These are phyloP conservation scores for Sequoia sempervirens DNA, from an alignment of 75 land plant genomes.

Conservation along the genomic window DNA sequence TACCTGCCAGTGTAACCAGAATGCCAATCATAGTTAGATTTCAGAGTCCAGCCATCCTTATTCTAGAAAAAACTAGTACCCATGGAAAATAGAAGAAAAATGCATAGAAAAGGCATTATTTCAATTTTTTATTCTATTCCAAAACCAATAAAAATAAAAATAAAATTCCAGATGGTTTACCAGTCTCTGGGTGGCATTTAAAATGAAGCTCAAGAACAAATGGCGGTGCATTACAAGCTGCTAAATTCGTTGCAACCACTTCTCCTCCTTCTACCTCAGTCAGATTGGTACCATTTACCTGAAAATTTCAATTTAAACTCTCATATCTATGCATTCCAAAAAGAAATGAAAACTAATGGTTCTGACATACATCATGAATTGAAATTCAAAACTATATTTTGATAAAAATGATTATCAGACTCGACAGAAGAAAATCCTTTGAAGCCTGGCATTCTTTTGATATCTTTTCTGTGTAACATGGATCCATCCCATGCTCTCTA, in stretches of 20 bases:
- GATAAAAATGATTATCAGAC: background rate
- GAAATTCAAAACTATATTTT: background rate
- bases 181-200: conserved; percentile 2
- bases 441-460: background rate
- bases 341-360: background rate
- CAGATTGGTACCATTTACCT: conserved; percentile 58
- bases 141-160: background rate
- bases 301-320: background rate
- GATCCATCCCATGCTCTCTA: too few species aligned
- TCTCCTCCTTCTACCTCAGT: conserved; percentile 65
- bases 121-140: background rate
- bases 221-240: conserved; percentile 53
- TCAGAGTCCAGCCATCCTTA: background rate
- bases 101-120: background rate
- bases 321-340: background rate
- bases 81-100: background rate
- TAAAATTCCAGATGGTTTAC: background rate
- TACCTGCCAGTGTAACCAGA: conserved; percentile 15
- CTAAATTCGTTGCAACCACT: conserved; percentile 50
- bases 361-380: background rate
- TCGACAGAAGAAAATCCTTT: background rate
- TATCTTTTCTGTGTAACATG: too few species aligned
- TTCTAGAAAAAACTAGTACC: background rate
- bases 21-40: background rate
- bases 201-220: conserved; percentile 49